Evolutionary conservation across 1,139 yeast species (phyloP).

Genomic region (Yamadazyma friedrichii): DNA sequence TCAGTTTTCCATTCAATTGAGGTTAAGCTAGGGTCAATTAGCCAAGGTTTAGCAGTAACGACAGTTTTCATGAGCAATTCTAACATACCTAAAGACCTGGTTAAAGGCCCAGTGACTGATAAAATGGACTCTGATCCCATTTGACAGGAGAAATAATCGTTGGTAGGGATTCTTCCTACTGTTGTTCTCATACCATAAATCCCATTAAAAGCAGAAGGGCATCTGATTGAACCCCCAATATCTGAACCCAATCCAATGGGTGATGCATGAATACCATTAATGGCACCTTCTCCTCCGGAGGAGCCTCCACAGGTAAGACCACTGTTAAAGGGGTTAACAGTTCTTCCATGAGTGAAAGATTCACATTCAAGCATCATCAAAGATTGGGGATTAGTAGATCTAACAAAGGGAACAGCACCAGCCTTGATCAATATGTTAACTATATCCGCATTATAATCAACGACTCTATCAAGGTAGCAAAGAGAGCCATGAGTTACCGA

Average conservation of each 20-base stretch:
- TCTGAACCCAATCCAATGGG: constrained; percentile 29
- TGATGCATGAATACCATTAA: constrained; percentile 23
- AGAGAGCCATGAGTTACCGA: constrained; percentile 22
- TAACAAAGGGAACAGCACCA: constrained; percentile 25
- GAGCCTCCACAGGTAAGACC: constrained; percentile 50
- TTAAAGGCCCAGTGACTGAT: constrained; percentile 49
- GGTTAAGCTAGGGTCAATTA: constrained; percentile 16
- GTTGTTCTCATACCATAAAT: constrained; percentile 25
- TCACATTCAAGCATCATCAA: constrained; percentile 55
- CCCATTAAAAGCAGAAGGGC: constrained; percentile 29
- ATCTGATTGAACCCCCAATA: constrained; percentile 29
- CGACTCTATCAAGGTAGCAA: constrained; percentile 16
- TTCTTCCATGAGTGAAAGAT: constrained; percentile 50
- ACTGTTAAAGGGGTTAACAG: constrained; percentile 54
- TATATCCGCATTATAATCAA: constrained; percentile 22
- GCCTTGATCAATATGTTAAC: constrained; percentile 17
- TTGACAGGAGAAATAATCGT: constrained; percentile 20
- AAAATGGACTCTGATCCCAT: constrained; percentile 35
- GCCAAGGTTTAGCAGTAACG: constrained; percentile 25
- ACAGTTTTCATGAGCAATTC: constrained; percentile 27
- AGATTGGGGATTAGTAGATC: constrained; percentile 58
- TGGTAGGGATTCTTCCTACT: constrained; percentile 20
- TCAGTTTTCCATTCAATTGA: too few relatives aligned
- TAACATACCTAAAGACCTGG: constrained; percentile 27
- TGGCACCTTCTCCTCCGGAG: constrained; percentile 27